Base-by-base conservation (phyloP, 495 filamentous ascomycete species). In the Penicillium malachiteum region DNA sequence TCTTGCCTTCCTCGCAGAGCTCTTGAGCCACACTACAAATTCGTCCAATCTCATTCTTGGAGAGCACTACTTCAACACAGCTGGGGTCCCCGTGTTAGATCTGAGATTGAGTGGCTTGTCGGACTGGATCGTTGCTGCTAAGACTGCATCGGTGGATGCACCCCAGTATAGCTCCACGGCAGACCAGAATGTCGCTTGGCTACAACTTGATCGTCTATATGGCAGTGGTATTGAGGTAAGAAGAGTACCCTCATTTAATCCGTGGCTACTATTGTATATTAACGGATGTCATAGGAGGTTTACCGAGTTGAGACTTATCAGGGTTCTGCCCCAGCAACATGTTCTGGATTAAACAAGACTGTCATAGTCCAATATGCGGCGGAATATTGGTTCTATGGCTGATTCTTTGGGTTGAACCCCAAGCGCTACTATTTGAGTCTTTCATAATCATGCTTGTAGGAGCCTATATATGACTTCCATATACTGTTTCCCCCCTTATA, bases 281-380 rank as follows among this genome's bases (percentile, higher is more conserved):
- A n/a, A 65, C 48, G 26, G n/a, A 46, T 77, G 39, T 38, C 81
- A 9, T 68, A 72, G 57, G 65, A 78, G 37, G 84, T 89, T 3
- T 91, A 89, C 64, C 80, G 88, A 34, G 81, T 91, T 16, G 65
- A 81, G 50, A 91, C 87, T 1, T 82, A 82, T 11, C 84, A 84
- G n/a, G 88, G 88, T 16, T 63, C 60, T 31, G 48, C 81, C 7
- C 76, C 78, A 42, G 48, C 71, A n/a, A 84, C 78, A 11, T 80
- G 76, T 52, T 57, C 64, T 31, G 69, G 70, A 5, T 66, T 71
- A 38, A 40, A 68, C 1, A 64, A 58, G 1, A 73, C 72, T 0
- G 64, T 78, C 31, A 65, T 77, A 60, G 78, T 89, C 5, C 77
- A 82, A 10, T 92, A 91, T 68, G 72, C 86, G 0, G 81, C 88